Evolutionary conservation across 305 asterid species (phyloP).

Genomic region (Plantago rigida): DNA sequence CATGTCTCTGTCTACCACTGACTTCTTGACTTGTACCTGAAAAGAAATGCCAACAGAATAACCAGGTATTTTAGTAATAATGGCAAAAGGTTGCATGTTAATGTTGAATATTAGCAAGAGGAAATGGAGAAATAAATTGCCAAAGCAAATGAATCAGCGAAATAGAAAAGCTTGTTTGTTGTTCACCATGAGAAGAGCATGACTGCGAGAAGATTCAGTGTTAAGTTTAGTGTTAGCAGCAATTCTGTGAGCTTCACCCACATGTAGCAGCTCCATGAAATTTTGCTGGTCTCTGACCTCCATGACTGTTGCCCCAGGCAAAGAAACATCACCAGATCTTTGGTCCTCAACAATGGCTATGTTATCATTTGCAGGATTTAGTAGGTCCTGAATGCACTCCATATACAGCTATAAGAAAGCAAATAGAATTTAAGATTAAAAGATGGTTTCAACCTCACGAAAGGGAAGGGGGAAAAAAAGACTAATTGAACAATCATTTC

Average conservation of each 20-base stretch:
- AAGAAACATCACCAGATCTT: constrained; percentile 71
- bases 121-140: background rate
- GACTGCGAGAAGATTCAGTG: constrained; percentile 92
- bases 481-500: background rate
- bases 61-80: background rate
- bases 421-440: background rate
- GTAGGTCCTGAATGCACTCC: constrained; percentile 87
- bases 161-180: constrained; percentile 3
- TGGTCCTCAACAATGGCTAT: constrained; percentile 75
- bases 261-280: constrained; percentile 53
- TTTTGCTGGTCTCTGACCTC: constrained; percentile 66
- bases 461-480: background rate
- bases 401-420: constrained; percentile 59
- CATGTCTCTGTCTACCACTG: constrained; percentile 56
- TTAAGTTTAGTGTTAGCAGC: constrained; percentile 84
- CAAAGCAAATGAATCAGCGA: background rate
- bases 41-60: constrained; percentile 3
- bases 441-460: background rate
- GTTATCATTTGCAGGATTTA: constrained; percentile 63
- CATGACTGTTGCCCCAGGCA: constrained; percentile 68
- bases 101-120: background rate
- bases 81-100: background rate
- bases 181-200: constrained; percentile 82
- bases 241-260: constrained; percentile 87
- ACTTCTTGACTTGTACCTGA: constrained; percentile 70